Evolutionary conservation across 345 rosid species (phyloP), one percentile per base, ranked within the genome.

Genomic region (Erysimum cheiranthoides): DNA sequence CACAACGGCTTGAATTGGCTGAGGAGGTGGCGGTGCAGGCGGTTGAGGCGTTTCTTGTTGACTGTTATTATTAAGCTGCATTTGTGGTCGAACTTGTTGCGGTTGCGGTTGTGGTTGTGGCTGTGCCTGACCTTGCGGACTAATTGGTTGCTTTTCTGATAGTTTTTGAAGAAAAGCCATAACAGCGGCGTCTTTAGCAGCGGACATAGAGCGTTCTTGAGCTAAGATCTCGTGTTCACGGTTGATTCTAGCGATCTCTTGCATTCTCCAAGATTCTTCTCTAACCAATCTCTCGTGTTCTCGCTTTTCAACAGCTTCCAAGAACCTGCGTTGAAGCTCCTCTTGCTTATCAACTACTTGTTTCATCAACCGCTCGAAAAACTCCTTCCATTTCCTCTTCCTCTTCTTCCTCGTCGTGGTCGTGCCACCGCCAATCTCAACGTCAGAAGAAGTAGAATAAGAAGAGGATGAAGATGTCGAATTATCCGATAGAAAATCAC

Each of bases 211-310:
- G 54, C 97, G 82, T 77, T 93, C 97, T 63, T 87, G 90, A 30
- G 87, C 90, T 30, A 91, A 71, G 62, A 88, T 87, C 72, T 91
- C 92, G 1, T 86, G 81, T 34, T 93, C 93, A 16, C 85, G 71
- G 74, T 77, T 86, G 49, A 93, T 84, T 73, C 93, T 64, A 0
- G 90, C 81, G 39, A 87, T 81, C 61, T 91, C 97, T 67, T 91
- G 97, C 70, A 73, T 61, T 73, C 90, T 84, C 97, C 98, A 93
- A 50, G 92, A 84, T 31, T 93, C 96, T 75, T 93, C 97, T n/a
- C 90, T 80, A 2, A 39, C 76, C 66, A 85, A 56, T 71, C 92
- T 84, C 43, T 93, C 96, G 0, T 79, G 87, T 16, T 93, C 98
- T 2, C 87, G 77, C 71, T 82, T 89, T 75, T 91, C 97, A 8